These are phyloP conservation scores for Phytophthora pinifolia DNA, from an alignment of 352 stramenopile genomes.

Conservation along the genomic window DNA sequence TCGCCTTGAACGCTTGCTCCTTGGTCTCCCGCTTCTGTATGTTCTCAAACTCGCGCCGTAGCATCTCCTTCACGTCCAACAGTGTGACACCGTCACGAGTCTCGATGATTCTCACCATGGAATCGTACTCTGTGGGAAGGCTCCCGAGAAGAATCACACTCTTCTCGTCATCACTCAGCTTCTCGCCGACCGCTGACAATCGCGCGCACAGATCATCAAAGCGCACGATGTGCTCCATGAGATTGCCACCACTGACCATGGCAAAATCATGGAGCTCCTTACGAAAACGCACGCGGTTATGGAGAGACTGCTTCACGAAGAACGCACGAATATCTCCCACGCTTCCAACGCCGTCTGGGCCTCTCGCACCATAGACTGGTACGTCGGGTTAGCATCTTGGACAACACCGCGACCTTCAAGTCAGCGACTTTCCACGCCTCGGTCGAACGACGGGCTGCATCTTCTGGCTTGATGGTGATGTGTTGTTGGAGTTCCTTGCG, in stretches of 20 bases:
- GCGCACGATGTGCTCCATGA: slow-evolving; percentile 17
- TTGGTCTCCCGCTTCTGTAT: slow-evolving; percentile 7
- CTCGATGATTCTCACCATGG: slow-evolving; percentile 25
- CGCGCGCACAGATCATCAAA: slow-evolving; percentile 21
- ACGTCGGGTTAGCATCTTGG: too few species aligned
- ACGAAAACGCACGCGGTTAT: too few species aligned
- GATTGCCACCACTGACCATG: slow-evolving; percentile 1
- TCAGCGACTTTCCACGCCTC: too few species aligned
- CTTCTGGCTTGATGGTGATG: too few species aligned
- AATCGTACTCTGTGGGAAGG: slow-evolving; percentile 15
- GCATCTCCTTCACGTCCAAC: slow-evolving; percentile 24
- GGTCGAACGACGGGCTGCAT: too few species aligned
- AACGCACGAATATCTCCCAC: too few species aligned
- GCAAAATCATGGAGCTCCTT: too few species aligned
- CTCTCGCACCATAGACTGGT: too few species aligned
- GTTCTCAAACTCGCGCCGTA: slow-evolving; percentile 12
- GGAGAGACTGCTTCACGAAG: too few species aligned
- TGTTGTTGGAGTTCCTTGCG: too few species aligned
- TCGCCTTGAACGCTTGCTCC: slow-evolving; percentile 12
- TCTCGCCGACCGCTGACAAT: slow-evolving; percentile 14
- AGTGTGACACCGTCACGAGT: slow-evolving; percentile 8
- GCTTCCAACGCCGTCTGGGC: too few species aligned
- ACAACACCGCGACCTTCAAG: too few species aligned
- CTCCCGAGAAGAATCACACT: slow-evolving; percentile 16
- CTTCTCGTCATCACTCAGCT: slow-evolving; percentile 16